Base-by-base conservation (phyloP, 1,139 yeast species). In the Tardiomyces blankii region DNA sequence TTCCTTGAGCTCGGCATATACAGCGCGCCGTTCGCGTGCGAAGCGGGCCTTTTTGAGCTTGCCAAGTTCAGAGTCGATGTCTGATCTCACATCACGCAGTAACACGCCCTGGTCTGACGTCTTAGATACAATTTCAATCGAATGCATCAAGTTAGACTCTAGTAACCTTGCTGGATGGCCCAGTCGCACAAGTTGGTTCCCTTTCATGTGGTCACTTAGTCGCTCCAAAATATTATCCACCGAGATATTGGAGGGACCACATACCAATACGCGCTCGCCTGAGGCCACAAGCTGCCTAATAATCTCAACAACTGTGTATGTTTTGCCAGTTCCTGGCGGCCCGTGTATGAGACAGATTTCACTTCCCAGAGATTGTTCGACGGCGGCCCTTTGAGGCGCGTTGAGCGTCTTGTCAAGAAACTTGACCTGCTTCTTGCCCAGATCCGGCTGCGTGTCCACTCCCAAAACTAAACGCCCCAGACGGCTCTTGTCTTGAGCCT, bases 231-330 rank as follows among this genome's bases (percentile, higher is more conserved):
- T 84, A 0, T 95, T 91, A 62, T 91, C 97, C 0, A 88, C 96
- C 0, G 96, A 80, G n/a, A 88, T 82, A 60, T 91, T 91, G 0
- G 97, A 89, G 0, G 97, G 95, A 0, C 96, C 97, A 66, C 97
- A 89, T 0, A 91, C 93, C 39, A 91, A 68, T 0, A 91, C 81
- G 44, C 91, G 69, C 53, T 83, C 80, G 8, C 80, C 78, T 13
- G 67, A 66, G 14, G 68, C 69, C 0, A 82, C 74, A 46, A 87
- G 66, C 58, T 89, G 96, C 43, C 83, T 76, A 39, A 88, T 81
- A 11, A 86, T 66, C 57, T 91, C 97, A n/a, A 89, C 78, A 8
- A 91, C 57, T 0, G 97, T 89, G 51, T 82, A 82, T 0, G 98
- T 91, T 56, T 82, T 82, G 16, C 89, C 89, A 0, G 88, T 82